phyloP scores from a whole-genome alignment of 176 grass and related monocot genomes.

The Oryza australiensis region DNA sequence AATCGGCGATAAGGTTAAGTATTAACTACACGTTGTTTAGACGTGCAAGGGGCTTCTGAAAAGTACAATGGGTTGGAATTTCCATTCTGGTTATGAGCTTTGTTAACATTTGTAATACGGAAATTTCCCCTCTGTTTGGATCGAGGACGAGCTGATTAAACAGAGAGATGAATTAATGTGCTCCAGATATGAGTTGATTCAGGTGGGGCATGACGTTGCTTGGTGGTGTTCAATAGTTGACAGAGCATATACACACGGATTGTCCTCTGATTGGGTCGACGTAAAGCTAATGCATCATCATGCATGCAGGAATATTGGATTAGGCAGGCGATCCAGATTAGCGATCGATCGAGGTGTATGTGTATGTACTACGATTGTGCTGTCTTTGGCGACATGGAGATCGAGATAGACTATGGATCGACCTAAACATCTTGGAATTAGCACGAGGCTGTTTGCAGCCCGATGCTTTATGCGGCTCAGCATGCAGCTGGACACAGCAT shows the following conservation, averaged over 20 bases:
- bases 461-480: constrained; percentile 1
- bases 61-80: background rate
- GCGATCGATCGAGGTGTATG: background rate
- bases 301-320: constrained; percentile 10
- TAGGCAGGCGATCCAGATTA: background rate
- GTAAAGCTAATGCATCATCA: constrained; percentile 23
- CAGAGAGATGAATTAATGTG: background rate
- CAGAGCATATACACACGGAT: background rate
- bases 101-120: background rate
- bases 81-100: background rate
- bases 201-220: background rate
- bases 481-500: no score
- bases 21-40: background rate
- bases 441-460: constrained; percentile 34
- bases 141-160: background rate
- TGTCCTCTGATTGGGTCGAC: constrained; percentile 11
- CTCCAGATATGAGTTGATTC: background rate
- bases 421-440: constrained; percentile 45
- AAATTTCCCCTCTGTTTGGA: background rate
- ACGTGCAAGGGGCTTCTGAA: background rate
- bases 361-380: background rate
- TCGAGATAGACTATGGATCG: background rate
- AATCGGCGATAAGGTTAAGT: background rate
- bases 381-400: constrained; percentile 11
- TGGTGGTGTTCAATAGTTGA: background rate